Evolutionary conservation across 176 grass and related monocot species (phyloP).

Genomic region (Neostapfia colusana): DNA sequence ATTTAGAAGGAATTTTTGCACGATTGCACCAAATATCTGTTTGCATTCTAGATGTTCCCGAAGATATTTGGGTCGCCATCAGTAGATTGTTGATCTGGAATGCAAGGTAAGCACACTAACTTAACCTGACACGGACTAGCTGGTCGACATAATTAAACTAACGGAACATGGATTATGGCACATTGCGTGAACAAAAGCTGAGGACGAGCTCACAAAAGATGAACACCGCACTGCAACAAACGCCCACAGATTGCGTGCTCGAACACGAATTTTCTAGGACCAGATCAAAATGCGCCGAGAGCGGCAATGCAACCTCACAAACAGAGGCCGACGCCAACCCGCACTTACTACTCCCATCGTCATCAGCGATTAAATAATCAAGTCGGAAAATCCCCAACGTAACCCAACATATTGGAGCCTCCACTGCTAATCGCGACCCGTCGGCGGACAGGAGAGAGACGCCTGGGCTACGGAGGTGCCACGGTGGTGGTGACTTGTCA

Average conservation of each 20-base stretch:
- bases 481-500: conserved; percentile 51
- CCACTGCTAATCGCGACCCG: conserved; percentile 50
- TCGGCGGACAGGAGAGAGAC: neutral
- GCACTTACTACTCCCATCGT: conserved; percentile 52
- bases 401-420: conserved; percentile 42
- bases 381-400: conserved; percentile 27
- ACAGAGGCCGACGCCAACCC: conserved; percentile 34
- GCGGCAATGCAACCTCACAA: conserved; percentile 4
- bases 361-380: conserved; percentile 34
- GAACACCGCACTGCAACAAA: neutral
- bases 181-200: neutral
- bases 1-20: too few species aligned
- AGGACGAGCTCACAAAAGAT: neutral
- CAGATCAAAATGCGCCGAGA: neutral
- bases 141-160: neutral
- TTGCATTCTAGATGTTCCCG: too few species aligned
- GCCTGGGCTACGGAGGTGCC: neutral
- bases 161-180: conserved; percentile 12
- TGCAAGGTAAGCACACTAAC: neutral
- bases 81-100: neutral
- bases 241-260: conserved; percentile 24
- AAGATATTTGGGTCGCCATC: conserved; percentile 25
- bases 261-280: conserved; percentile 24
- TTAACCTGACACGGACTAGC: conserved; percentile 13
- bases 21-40: too few species aligned